Conservation (phyloP, 148 eudicot species). For the Camellia granthamiana region DNA sequence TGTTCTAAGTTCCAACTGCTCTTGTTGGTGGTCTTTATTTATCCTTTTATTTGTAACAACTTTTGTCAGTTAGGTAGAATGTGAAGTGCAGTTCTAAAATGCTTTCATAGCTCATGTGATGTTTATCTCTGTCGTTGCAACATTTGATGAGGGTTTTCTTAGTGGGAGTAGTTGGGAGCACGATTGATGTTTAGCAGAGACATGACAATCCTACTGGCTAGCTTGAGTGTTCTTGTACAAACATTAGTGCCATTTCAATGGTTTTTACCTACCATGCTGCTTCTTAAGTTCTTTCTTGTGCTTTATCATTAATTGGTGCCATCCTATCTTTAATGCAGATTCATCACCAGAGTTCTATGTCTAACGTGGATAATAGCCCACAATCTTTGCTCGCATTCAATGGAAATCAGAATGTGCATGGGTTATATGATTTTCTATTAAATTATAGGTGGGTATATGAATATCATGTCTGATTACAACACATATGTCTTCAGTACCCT, state of each 20-base stretch:
- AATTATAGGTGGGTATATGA: conserved; percentile 48
- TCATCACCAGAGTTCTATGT: conserved; percentile 42
- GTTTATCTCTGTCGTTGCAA: not conserved
- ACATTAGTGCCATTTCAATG: no score
- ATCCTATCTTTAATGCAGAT: conserved; percentile 46
- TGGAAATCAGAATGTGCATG: conserved; percentile 77
- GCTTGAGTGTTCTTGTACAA: not conserved
- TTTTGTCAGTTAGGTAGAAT: no score
- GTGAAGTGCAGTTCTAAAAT: not conserved
- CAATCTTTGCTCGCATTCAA: conserved; percentile 64
- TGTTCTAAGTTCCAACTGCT: not conserved
- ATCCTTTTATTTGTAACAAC: not conserved
- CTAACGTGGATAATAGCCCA: conserved; percentile 74
- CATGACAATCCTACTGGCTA: not conserved
- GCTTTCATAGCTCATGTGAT: not conserved
- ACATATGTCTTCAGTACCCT: no score
- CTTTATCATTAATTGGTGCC: not conserved
- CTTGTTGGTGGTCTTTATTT: not conserved
- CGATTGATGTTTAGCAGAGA: not conserved
- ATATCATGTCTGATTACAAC: not conserved
- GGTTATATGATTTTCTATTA: conserved; percentile 75
- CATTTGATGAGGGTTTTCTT: not conserved
- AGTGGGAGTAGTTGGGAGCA: not conserved
- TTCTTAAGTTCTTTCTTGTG: no score
- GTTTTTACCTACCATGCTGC: no score